Evolutionary conservation across 1,284 basidiomycete species (phyloP), one percentile per base, ranked within the genome.

Genomic region (Dichomitus squalens): DNA sequence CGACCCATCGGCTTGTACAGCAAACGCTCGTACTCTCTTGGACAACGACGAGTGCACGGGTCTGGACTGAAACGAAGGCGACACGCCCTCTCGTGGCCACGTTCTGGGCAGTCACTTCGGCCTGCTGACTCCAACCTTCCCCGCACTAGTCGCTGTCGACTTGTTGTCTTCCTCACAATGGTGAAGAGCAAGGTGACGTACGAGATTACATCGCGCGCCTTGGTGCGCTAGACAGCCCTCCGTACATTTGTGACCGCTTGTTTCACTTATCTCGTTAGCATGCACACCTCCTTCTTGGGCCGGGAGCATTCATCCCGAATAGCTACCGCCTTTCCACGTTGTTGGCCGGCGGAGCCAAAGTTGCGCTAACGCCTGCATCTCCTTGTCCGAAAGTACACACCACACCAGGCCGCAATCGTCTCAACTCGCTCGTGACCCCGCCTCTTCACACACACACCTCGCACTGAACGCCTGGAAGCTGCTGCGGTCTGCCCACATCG

Each of bases 401-500:
- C 41, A 9, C 41, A 9, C 14, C 21, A 41, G n/a, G 39, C 21
- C 7, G 7, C 21, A 14, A n/a, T 29, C 23, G n/a, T 16, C n/a
- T 6, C 20, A 1, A 3, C 11, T 27, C 47, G 25, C 29, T 20
- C 33, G 41, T 48, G 48, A 38, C 34, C 8, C 40, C 50, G 25
- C 31, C 40, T 51, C 27, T 8, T 27, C 47, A 50, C 41, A 44
- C 59, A 55, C 55, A 36, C 40, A 35, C 7, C 31, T 34, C 52
- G 34, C 7, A 31, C 36, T 21, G 35, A 14, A 36, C 14, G 11
- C 35, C 14, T 16, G 14, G 35, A 36, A 36, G 6, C 34, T 38
- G 23, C 53, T 55, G 48, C 55, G 46, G 25, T 40, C 53, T 44
- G 44, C 51, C 34, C 35, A 53, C 35, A 23, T 43, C 33, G 39